Base-by-base conservation (phyloP, 2,329 filamentous ascomycete species). In the Aspergillus sojae region DNA sequence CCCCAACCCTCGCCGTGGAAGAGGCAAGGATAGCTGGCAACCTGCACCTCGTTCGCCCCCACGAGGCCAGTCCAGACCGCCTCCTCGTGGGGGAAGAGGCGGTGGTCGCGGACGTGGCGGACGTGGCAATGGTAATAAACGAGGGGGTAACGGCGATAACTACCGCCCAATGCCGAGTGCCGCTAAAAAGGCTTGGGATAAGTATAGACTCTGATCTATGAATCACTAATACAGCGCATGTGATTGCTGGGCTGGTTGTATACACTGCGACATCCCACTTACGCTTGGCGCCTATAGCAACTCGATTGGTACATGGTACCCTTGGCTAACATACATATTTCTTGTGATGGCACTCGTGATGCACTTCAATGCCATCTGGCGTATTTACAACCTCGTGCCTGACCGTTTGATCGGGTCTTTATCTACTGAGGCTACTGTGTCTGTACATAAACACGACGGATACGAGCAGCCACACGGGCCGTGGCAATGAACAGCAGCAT, bases 81-180 rank as follows among this genome's bases (percentile, higher is more conserved):
- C 64, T 30, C 64, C 63, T 43, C 58, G 63, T 57, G 57, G 62
- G 21, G 43, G 52, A 19, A 58, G 58, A 39, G 65, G 62, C 28
- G 68, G 64, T 12, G 61, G 67, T 14, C 62, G 67, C 21, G 64
- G 71, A 19, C 68, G 70, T 36, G 67, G 72, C 52, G 67, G 69
- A 46, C 61, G 67, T n/a, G 65, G 69, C 6, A 62, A 67, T 23
- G 63, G 69, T 11, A 65, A 65, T 21, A 71, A 66, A 50, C 59
- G 68, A 41, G 70, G 71, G 14, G 62, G 67, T 28, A 58, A 64
- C 34, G 64, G 72, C 28, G 69, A 75, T 56, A 60, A 65, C 10
- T 77, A 78, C 67, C 74, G 75, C 43, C 75, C 75, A 9, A 63
- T 75, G 66, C 74, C 73, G 2, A 75, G 72, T 65, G 70, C 74